Evolutionary conservation across 257 asterid species (phyloP).

Genomic region (Misopates orontium): DNA sequence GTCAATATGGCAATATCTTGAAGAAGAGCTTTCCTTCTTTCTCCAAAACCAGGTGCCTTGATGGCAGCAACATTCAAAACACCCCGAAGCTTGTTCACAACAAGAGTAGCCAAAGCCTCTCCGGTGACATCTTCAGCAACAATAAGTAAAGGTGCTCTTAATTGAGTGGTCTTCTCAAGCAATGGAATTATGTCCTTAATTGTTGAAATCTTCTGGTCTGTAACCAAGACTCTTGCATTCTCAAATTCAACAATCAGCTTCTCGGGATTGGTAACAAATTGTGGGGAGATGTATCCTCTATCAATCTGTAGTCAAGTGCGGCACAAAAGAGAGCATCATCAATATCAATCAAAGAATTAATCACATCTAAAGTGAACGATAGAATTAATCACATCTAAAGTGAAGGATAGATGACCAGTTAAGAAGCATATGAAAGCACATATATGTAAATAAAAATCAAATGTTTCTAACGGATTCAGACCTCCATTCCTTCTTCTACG

Average conservation of each 20-base stretch:
- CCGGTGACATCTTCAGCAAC: slow-evolving; percentile 94
- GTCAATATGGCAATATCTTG: slow-evolving; percentile 97
- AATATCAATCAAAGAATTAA: background rate
- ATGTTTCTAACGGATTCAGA: slow-evolving; percentile 32
- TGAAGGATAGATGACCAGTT: background rate
- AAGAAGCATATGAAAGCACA: background rate
- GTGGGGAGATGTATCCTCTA: slow-evolving; percentile 94
- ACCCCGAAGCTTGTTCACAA: slow-evolving; percentile 94
- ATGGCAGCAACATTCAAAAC: slow-evolving; percentile 92
- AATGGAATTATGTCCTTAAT: slow-evolving; percentile 91
- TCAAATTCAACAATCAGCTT: slow-evolving; percentile 82
- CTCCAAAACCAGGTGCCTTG: slow-evolving; percentile 99
- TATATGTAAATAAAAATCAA: too few relatives aligned
- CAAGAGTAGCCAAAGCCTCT: slow-evolving; percentile 97
- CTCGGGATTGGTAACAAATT: slow-evolving; percentile 89
- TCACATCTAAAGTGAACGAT: background rate
- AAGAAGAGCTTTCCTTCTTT: slow-evolving; percentile 90
- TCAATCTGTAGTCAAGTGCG: slow-evolving; percentile 62
- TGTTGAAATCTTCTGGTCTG: slow-evolving; percentile 86
- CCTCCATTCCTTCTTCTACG: slow-evolving; percentile 99
- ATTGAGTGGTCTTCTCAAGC: slow-evolving; percentile 82
- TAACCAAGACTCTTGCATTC: slow-evolving; percentile 73
- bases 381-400: too few relatives aligned
- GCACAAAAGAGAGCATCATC: background rate
- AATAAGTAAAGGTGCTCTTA: slow-evolving; percentile 78